These are phyloP conservation scores for Chloroidium sp. DNA, from an alignment of 163 green algal species.

Conservation along the genomic window DNA sequence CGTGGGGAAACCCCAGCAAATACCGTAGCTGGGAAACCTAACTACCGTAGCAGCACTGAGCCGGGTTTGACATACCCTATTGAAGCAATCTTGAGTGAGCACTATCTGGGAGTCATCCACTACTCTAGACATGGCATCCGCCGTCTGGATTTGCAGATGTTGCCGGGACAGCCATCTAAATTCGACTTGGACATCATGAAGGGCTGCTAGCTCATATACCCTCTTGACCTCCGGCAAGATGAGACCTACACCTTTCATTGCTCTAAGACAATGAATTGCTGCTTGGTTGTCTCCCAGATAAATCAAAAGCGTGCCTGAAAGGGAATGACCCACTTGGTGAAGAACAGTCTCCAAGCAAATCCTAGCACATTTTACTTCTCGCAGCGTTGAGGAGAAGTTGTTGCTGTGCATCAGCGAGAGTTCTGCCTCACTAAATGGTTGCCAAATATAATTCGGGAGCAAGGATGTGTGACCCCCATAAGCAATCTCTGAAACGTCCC, in stretches of 20 bases:
- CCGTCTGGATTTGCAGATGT: neutral
- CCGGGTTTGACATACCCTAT: neutral
- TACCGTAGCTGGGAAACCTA: too few species aligned
- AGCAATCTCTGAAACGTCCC: neutral
- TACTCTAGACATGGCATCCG: neutral
- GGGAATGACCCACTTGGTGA: neutral
- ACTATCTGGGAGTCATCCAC: neutral
- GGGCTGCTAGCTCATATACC: neutral
- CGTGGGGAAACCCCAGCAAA: too few species aligned
- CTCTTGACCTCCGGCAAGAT: neutral
- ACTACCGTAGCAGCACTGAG: too few species aligned
- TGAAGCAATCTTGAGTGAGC: neutral
- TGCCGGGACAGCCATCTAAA: neutral
- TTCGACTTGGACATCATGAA: neutral
- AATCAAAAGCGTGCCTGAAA: neutral
- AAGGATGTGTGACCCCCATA: neutral
- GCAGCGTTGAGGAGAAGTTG: neutral
- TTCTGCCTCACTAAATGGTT: neutral
- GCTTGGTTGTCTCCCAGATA: neutral
- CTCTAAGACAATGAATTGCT: neutral
- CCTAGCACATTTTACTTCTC: neutral
- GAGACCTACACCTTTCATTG: neutral
- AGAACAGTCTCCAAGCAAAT: neutral
- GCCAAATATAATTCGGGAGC: neutral
- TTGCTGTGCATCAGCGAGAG: neutral